These are phyloP conservation scores for Suillus clintonianus DNA, from an alignment of 768 basidiomycete genomes.

Conservation along the genomic window DNA sequence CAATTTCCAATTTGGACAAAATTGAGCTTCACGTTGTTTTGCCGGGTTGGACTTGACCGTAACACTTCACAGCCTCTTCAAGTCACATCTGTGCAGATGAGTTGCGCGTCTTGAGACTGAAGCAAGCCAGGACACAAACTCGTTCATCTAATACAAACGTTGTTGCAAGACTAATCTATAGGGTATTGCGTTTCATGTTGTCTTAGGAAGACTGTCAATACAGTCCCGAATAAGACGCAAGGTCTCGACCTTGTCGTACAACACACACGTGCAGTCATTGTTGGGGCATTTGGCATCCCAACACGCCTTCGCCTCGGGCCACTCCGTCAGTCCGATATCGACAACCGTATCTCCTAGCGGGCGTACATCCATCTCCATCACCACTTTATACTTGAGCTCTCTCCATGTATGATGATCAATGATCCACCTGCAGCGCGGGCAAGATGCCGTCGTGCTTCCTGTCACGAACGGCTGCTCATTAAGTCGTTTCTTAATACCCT, in stretches of 20 bases:
- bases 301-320: constrained; percentile 61
- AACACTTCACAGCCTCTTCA: too few species aligned
- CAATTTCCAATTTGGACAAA: background rate
- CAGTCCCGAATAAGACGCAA: constrained; percentile 56
- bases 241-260: constrained; percentile 60
- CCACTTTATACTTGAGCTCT: constrained; percentile 59
- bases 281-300: constrained; percentile 59
- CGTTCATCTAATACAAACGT: too few species aligned
- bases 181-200: constrained; percentile 23
- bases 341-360: constrained; percentile 61
- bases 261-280: constrained; percentile 43
- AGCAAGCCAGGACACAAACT: too few species aligned
- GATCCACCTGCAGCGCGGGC: constrained; percentile 48
- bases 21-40: too few species aligned
- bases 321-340: constrained; percentile 48
- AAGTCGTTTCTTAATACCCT: constrained; percentile 48
- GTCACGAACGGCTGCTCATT: constrained; percentile 61
- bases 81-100: too few species aligned
- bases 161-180: background rate
- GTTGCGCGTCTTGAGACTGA: too few species aligned
- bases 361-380: constrained; percentile 57
- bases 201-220: constrained; percentile 49
- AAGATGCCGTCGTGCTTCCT: constrained; percentile 40
- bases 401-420: constrained; percentile 66
- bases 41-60: too few species aligned